Evolutionary conservation across 2,329 filamentous ascomycete genomes (phyloP).

Genomic region (Furcasterigmium sp.): DNA sequence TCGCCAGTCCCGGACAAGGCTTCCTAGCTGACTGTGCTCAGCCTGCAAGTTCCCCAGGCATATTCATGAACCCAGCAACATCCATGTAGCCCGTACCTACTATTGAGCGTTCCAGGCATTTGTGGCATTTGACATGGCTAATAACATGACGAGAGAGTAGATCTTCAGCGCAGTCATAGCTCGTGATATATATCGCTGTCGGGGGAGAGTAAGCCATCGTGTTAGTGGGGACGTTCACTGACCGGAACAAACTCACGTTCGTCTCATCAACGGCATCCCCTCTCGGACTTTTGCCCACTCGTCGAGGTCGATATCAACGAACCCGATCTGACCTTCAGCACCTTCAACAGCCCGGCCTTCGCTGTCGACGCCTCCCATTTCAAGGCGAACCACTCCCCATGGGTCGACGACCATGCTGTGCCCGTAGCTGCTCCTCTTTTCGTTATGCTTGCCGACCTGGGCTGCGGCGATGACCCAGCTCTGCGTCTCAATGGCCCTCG

Average conservation of each 20-base stretch:
- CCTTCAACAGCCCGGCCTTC: conserved; percentile 33
- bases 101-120: too few species aligned
- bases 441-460: conserved; percentile 70
- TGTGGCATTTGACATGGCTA: too few species aligned
- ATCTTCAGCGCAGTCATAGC: conserved; percentile 3
- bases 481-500: conserved; percentile 84
- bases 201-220: too few species aligned
- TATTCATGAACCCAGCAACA: too few species aligned
- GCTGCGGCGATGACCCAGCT: conserved; percentile 83
- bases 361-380: conserved; percentile 49
- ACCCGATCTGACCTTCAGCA: conserved; percentile 41
- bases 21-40: too few species aligned
- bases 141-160: too few species aligned
- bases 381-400: conserved; percentile 71
- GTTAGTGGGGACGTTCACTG: too few species aligned
- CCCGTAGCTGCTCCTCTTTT: conserved; percentile 76
- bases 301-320: conserved; percentile 48
- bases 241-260: conserved; percentile 37
- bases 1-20: too few species aligned
- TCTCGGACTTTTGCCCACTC: conserved; percentile 41
- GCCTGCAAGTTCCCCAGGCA: too few species aligned
- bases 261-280: conserved; percentile 46
- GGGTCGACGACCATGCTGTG: conserved; percentile 82
- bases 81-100: too few species aligned
- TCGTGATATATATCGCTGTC: conserved; percentile 13